phyloP scores from a whole-genome alignment of 1,284 basidiomycete species.

The Ustilago curta region DNA sequence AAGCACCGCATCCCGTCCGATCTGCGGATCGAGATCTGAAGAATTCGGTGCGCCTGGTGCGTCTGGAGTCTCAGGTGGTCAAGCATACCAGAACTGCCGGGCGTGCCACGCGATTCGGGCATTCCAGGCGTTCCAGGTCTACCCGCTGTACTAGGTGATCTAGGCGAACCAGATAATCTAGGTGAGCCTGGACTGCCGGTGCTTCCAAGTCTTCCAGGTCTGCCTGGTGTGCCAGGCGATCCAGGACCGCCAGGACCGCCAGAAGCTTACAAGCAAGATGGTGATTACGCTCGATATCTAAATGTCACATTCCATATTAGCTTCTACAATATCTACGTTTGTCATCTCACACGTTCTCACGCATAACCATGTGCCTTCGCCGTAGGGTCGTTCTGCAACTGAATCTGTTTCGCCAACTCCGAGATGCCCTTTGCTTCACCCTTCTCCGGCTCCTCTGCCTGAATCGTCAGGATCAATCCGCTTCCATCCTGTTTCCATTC shows the following conservation, averaged over 20 bases:
- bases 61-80: not conserved
- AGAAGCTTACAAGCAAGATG: too few species aligned
- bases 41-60: not conserved
- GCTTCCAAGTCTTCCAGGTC: too few species aligned
- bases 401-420: constrained; percentile 36
- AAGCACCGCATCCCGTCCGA: not conserved
- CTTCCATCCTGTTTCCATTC: constrained; percentile 59
- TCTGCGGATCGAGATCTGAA: not conserved
- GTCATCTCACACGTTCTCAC: not conserved
- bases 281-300: too few species aligned
- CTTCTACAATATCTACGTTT: too few species aligned
- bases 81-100: not conserved
- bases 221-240: not conserved
- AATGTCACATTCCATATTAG: too few species aligned
- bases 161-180: not conserved
- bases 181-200: not conserved
- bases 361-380: constrained; percentile 16
- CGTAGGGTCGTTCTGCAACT: constrained; percentile 33
- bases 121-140: not conserved
- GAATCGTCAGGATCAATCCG: constrained; percentile 54
- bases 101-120: not conserved
- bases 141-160: not conserved
- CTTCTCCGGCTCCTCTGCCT: constrained; percentile 52
- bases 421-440: constrained; percentile 49
- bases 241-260: too few species aligned